Evolutionary conservation across 768 basidiomycete species (phyloP), one percentile per base, ranked within the genome.

Genomic region (Suillus placidus): DNA sequence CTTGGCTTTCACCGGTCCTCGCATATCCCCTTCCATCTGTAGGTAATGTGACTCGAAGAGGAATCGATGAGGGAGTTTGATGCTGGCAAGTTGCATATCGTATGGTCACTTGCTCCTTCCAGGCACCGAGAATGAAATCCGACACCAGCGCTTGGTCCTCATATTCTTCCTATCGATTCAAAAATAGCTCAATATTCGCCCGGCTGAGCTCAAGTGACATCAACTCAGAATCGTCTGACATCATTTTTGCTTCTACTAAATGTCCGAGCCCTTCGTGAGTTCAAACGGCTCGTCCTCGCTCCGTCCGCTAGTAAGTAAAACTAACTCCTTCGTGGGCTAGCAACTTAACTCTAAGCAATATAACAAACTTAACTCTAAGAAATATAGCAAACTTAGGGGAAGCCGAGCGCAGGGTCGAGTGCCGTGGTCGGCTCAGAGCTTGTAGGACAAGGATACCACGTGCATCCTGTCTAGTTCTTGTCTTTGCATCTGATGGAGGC

Each of bases 91-190:
- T 26, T 30, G 14, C 37, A 61, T 32, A 30, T 40, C 37, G 34
- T 61, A 10, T 30, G 45, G 18, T 56, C 30, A 23, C 35, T 56
- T 60, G 23, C 47, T 63, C 49, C 23, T 42, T 40, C 57, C 26
- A 63, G 62, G 62, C 56, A 63, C 62, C 37, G 62, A 63, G 62
- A 61, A 26, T 58, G 30, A 35, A 61, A 34, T 37, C 57, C 34
- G 12, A 37, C 52, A 23, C 35, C 35, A 35, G n/a, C 26, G 26
- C 5, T 20, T 13, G 12, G 26, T 18, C 54, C 30, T 32, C 52
- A 10, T 32, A 8, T 54, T 32, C 26, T 3, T 10, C 30, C 54
- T 13, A 18, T 60, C 23, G 8, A 26, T 20, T 58, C 58, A 42
- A 60, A 20, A 42, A 42, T 60, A 60, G 38, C 42, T 43, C 18